Evolutionary conservation across 352 stramenopile genomes (phyloP).

Genomic region (Phytophthora citricola): DNA sequence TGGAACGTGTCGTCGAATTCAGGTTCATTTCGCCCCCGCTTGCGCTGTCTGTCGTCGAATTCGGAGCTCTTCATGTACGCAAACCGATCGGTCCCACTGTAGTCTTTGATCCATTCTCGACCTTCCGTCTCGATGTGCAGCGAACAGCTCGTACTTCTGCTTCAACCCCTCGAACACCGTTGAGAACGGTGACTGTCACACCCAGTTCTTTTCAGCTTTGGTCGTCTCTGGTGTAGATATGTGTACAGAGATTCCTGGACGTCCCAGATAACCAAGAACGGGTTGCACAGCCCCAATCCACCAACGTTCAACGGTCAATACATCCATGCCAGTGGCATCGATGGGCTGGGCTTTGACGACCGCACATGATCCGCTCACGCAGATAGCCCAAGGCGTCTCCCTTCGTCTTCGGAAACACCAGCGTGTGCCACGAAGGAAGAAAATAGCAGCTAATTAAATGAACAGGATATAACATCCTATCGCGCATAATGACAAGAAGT

Average conservation of each 20-base stretch:
- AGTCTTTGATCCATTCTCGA: constrained; percentile 25
- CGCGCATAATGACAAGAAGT: constrained; percentile 15
- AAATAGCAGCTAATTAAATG: no score
- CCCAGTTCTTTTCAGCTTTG: constrained; percentile 44
- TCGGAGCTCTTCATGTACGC: constrained; percentile 37
- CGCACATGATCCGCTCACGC: constrained; percentile 26
- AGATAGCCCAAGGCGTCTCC: constrained; percentile 45
- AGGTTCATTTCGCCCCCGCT: constrained; percentile 3
- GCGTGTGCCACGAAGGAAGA: constrained; percentile 15
- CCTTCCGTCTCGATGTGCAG: constrained; percentile 31
- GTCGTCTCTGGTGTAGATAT: constrained; percentile 34
- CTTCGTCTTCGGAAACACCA: constrained; percentile 42
- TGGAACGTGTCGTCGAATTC: constrained; percentile 37
- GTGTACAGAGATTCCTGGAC: constrained; percentile 33
- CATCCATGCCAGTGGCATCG: constrained; percentile 42
- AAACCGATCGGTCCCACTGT: constrained; percentile 19
- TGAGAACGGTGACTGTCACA: constrained; percentile 47
- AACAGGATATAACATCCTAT: not conserved
- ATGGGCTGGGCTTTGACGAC: constrained; percentile 12
- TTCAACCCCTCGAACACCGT: constrained; percentile 31
- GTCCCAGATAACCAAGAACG: constrained; percentile 49
- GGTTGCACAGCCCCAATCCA: constrained; percentile 51
- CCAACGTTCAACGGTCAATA: constrained; percentile 51
- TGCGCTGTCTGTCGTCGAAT: constrained; percentile 30
- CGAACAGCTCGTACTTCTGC: constrained; percentile 37